A percentile compares a stretch with the other conserved stretches of the same genome.
Conservation (phyloP, 148 eudicot species). For the Dianthus caryophyllus region DNA sequence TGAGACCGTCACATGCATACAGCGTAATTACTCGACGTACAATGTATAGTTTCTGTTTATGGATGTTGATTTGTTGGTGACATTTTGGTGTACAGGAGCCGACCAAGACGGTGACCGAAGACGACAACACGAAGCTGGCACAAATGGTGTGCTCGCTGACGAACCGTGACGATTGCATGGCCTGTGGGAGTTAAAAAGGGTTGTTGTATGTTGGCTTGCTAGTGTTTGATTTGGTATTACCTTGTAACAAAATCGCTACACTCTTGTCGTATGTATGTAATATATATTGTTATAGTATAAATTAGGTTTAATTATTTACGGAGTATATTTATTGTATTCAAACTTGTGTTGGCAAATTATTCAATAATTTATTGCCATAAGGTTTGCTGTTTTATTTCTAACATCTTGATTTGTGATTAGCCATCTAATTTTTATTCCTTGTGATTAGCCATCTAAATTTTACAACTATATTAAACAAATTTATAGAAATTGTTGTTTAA, state of each 20-base stretch:
- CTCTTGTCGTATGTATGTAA: background rate
- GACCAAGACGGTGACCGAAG: constrained; percentile 27
- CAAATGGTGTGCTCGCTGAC: constrained; percentile 81
- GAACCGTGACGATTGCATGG: constrained; percentile 81
- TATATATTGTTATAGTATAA: constrained; percentile 17
- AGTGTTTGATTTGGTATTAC: background rate
- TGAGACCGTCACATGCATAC: background rate
- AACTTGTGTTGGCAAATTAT: background rate
- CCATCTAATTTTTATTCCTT: too few species aligned
- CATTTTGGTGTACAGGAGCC: constrained; percentile 51
- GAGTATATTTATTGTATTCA: constrained; percentile 16
- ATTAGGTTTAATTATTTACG: background rate
- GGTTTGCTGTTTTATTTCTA: background rate
- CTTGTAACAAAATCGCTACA: constrained; percentile 4
- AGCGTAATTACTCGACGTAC: too few species aligned
- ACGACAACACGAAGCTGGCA: constrained; percentile 52
- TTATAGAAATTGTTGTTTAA: too few species aligned
- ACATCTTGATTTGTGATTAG: too few species aligned
- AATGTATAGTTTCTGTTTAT: background rate
- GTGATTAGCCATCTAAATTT: too few species aligned
- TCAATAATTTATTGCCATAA: background rate
- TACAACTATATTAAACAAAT: too few species aligned
- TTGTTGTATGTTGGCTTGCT: background rate
- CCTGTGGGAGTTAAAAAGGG: constrained; percentile 68
- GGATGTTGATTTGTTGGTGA: background rate